These are phyloP conservation scores for Suaeda aralocaspica DNA, from an alignment of 148 eudicot genomes.

Conservation along the genomic window DNA sequence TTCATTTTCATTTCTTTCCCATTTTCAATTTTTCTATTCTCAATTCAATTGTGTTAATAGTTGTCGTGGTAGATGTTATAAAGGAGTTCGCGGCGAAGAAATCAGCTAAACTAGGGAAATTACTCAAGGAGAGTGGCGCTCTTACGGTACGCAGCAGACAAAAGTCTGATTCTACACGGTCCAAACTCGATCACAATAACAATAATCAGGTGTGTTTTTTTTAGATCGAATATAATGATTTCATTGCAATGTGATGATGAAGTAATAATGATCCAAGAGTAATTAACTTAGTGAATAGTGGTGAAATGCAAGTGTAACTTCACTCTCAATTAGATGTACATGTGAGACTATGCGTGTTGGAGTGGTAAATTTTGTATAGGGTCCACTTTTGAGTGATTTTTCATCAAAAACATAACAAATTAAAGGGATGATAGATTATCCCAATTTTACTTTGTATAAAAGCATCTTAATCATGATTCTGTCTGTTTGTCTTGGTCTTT, in stretches of 20 bases:
- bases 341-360: too few species aligned
- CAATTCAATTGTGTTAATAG: background rate
- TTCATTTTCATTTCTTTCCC: background rate
- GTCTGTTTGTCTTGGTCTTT: background rate
- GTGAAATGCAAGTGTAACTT: background rate
- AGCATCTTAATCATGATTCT: background rate
- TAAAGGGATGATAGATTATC: too few species aligned
- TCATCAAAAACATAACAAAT: too few species aligned
- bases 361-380: too few species aligned
- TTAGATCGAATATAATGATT: background rate
- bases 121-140: conserved; percentile 50
- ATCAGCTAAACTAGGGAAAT: conserved; percentile 55
- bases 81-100: conserved; percentile 60
- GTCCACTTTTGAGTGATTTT: too few species aligned
- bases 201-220: background rate
- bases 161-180: conserved; percentile 23
- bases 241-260: background rate
- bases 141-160: conserved; percentile 10
- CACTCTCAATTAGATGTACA: background rate
- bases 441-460: too few species aligned
- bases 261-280: background rate
- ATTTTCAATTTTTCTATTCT: background rate
- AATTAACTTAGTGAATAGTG: too few species aligned
- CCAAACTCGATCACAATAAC: conserved; percentile 10
- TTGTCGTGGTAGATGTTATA: conserved; percentile 44